Percentiles rank a stretch among this genome's conserved stretches.
These are phyloP conservation scores for Colletotrichum graminicola DNA, from an alignment of 2,329 filamentous ascomycete genomes.

Conservation along the genomic window DNA sequence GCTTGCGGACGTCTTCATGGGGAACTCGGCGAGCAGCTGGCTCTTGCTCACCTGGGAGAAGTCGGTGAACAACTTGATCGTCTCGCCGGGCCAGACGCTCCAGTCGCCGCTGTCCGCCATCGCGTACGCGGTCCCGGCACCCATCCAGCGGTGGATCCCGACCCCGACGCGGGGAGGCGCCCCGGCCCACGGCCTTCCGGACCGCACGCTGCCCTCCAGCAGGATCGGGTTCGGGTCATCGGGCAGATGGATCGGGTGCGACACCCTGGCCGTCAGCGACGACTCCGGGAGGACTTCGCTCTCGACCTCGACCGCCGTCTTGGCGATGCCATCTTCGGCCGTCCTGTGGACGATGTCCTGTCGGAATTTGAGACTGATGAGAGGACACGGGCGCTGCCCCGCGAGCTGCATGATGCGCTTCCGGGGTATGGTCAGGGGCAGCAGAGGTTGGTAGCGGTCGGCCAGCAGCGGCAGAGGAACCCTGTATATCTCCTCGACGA, in stretches of 20 bases:
- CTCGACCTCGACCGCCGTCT: slow-evolving; percentile 52
- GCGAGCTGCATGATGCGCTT: slow-evolving; percentile 54
- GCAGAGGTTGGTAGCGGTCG: slow-evolving; percentile 56
- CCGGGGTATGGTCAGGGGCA: slow-evolving; percentile 52
- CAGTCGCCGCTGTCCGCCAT: slow-evolving; percentile 59
- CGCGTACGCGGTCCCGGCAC: slow-evolving; percentile 53
- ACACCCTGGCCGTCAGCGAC: slow-evolving; percentile 53
- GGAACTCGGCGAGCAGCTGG: slow-evolving; percentile 49
- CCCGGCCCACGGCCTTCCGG: slow-evolving; percentile 40
- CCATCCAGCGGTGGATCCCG: slow-evolving; percentile 51
- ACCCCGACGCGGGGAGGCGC: slow-evolving; percentile 48
- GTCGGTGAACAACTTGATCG: slow-evolving; percentile 50
- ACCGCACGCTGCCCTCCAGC: slow-evolving; percentile 53
- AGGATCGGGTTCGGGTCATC: slow-evolving; percentile 49
- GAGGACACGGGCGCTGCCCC: slow-evolving; percentile 54
- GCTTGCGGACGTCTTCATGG: slow-evolving; percentile 51
- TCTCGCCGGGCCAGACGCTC: slow-evolving; percentile 47
- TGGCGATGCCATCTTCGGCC: slow-evolving; percentile 31
- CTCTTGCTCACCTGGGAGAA: slow-evolving; percentile 50
- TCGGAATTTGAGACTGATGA: slow-evolving; percentile 53
- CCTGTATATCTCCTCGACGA: slow-evolving; percentile 50
- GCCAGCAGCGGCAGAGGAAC: slow-evolving; percentile 50
- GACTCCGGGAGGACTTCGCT: slow-evolving; percentile 55
- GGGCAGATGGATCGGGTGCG: slow-evolving; percentile 50
- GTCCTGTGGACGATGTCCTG: slow-evolving; percentile 53